Percentiles rank a stretch among this genome's conserved stretches.
Evolutionary conservation across 176 grass and related monocot genomes (phyloP).

Genomic region (Panicum miliaceum): DNA sequence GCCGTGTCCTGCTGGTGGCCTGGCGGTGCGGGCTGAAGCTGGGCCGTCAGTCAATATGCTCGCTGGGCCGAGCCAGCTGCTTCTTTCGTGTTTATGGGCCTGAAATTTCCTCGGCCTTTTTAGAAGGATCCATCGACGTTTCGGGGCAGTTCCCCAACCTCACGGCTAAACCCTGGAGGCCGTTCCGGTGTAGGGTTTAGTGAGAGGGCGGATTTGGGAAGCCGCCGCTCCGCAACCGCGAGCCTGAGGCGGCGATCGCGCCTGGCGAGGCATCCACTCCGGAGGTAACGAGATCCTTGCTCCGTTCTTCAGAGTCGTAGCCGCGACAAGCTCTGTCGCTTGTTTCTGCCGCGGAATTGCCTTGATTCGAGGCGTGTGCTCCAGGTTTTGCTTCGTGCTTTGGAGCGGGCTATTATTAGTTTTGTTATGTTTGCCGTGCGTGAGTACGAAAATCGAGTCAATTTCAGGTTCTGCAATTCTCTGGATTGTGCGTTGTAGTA

Average conservation of each 20-base stretch:
- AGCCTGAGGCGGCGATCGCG: not conserved
- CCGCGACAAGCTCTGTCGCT: not conserved
- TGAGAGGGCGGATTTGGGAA: not conserved
- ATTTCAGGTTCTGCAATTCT: not conserved
- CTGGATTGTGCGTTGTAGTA: not conserved
- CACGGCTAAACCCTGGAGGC: not conserved
- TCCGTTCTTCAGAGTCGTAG: not conserved
- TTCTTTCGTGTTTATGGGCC: not conserved
- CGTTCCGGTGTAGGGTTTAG: slow-evolving; percentile 16
- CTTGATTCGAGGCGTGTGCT: not conserved
- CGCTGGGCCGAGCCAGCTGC: not conserved
- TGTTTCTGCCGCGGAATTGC: not conserved
- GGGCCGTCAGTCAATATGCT: not conserved
- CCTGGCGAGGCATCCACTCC: not conserved
- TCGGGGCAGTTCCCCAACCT: not conserved
- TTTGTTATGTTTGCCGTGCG: too few relatives aligned
- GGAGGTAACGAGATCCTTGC: slow-evolving; percentile 3
- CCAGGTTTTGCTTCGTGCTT: not conserved
- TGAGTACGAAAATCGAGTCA: not conserved
- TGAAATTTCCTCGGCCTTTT: not conserved
- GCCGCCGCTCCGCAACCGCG: not conserved
- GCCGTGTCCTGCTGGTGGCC: too few relatives aligned
- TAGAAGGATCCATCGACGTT: not conserved
- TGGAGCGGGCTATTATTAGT: not conserved
- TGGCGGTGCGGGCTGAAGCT: not conserved